Evolutionary conservation across 345 rosid species (phyloP), one percentile per base, ranked within the genome.

Genomic region (Gossypium bickii): DNA sequence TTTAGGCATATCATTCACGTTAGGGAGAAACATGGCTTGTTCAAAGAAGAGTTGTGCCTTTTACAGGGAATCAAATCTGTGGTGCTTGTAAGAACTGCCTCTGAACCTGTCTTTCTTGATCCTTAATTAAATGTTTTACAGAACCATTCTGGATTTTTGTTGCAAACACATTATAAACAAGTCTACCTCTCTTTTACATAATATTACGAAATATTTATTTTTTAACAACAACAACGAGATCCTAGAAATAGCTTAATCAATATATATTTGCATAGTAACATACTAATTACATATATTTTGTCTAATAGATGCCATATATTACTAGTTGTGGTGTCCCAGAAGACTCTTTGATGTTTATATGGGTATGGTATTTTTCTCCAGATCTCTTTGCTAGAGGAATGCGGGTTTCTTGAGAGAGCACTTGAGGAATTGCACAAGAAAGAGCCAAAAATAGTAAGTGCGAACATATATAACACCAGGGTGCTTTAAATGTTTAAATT

Each of bases 321-420:
- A 51, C 18, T 22, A 66, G 17, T 18, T 45, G 8, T 34, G 41
- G 41, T 34, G 41, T 34, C 41, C 41, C 41, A 34, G 41, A 5
- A 34, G 41, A 34, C 5, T 49, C 47, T 58, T 64, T 48, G 52
- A 63, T 62, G 1, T 9, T 59, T 38, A 41, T 61, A 13, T 72
- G 44, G 27, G 4, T 44, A 47, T 72, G 41, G 57, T 63, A 72
- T 67, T 29, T 45, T 75, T 78, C 72, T 76, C 52, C 81, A 96
- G 99, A 84, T 90, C 74, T 86, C 97, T 58, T 87, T 96, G 88
- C 82, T 96, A 75, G 98, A 96, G 86, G 98, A 96, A 80, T 88
- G 92, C 25, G 86, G 84, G 61, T 83, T 79, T 70, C 72, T 85
- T 77, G 93, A 88, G 66, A 85, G 74, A 88, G 97, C 97, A 72